phyloP scores from a whole-genome alignment of 1,139 yeast genomes.

The Nakaseomyces uthaithaninus region DNA sequence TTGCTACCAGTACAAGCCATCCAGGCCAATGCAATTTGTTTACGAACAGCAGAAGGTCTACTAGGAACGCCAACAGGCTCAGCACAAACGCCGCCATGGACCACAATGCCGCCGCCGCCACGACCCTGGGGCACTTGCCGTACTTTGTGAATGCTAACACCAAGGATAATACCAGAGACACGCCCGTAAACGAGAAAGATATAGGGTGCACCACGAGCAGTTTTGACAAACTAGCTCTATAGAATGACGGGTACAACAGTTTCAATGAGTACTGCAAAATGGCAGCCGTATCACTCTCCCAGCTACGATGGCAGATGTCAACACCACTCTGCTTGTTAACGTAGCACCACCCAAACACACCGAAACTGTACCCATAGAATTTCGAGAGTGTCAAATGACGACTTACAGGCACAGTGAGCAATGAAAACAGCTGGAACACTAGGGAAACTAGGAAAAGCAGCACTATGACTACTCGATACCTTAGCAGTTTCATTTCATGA shows the following conservation, averaged over 20 bases:
- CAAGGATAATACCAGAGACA: slow-evolving; percentile 38
- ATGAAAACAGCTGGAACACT: slow-evolving; percentile 22
- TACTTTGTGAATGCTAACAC: slow-evolving; percentile 33
- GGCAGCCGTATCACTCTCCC: slow-evolving; percentile 17
- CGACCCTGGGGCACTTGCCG: slow-evolving; percentile 28
- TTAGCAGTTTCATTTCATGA: not conserved
- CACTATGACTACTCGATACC: not conserved
- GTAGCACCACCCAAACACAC: slow-evolving; percentile 78
- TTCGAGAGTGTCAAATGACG: slow-evolving; percentile 39
- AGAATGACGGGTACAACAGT: slow-evolving; percentile 41
- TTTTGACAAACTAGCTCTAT: slow-evolving; percentile 61
- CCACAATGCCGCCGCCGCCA: slow-evolving; percentile 30
- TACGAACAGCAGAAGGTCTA: slow-evolving; percentile 47
- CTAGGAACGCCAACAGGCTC: slow-evolving; percentile 45
- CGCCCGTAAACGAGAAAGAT: slow-evolving; percentile 54
- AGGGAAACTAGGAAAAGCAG: not conserved
- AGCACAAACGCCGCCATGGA: slow-evolving; percentile 42
- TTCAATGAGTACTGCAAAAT: slow-evolving; percentile 26
- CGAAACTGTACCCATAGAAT: slow-evolving; percentile 50
- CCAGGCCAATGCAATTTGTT: slow-evolving; percentile 59
- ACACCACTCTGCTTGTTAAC: slow-evolving; percentile 40
- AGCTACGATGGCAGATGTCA: slow-evolving; percentile 25
- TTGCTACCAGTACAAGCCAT: slow-evolving; percentile 59
- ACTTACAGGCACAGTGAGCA: slow-evolving; percentile 49
- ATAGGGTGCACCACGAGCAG: slow-evolving; percentile 75